Conservation (phyloP, 2,329 filamentous ascomycete genomes). For the Biscogniauxia sp. region DNA sequence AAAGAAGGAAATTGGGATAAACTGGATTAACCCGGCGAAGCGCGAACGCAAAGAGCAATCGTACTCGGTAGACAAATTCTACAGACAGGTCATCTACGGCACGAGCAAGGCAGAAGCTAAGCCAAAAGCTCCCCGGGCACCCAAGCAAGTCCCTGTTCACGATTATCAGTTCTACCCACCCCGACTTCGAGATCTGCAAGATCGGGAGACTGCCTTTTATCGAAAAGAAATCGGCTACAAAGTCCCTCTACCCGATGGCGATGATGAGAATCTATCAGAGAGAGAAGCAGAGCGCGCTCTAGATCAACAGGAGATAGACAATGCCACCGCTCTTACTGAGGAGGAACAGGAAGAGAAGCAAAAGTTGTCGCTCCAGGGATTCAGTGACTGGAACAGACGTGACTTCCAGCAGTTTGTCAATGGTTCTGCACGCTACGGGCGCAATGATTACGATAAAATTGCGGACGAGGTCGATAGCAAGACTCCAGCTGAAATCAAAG, state of each 20-base stretch:
- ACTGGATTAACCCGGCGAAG: slow-evolving; percentile 98
- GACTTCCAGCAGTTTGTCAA: slow-evolving; percentile 99
- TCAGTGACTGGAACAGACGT: slow-evolving; percentile 91
- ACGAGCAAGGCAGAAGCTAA: slow-evolving; percentile 79
- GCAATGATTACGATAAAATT: slow-evolving; percentile 80
- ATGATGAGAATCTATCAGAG: slow-evolving; percentile 81
- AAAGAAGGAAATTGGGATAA: slow-evolving; percentile 89
- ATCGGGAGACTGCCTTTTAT: slow-evolving; percentile 93
- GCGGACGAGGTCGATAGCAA: slow-evolving; percentile 91
- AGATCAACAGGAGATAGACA: slow-evolving; percentile 91
- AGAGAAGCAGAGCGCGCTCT: slow-evolving; percentile 83
- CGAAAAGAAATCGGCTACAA: slow-evolving; percentile 97
- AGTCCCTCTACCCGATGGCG: slow-evolving; percentile 81
- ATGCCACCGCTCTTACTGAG: slow-evolving; percentile 82
- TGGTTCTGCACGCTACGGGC: slow-evolving; percentile 87
- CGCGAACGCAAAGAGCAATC: slow-evolving; percentile 97
- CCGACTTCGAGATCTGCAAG: slow-evolving; percentile 81
- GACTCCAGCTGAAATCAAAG: slow-evolving; percentile 76
- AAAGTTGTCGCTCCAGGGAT: slow-evolving; percentile 76
- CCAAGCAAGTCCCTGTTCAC: slow-evolving; percentile 87
- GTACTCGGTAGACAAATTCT: slow-evolving; percentile 99
- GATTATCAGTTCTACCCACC: slow-evolving; percentile 97
- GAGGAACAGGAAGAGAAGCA: slow-evolving; percentile 88
- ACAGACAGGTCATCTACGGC: slow-evolving; percentile 79
- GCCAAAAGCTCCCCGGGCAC: slow-evolving; percentile 91